phyloP scores from a whole-genome alignment of 2,329 filamentous ascomycete species.

The Raffaelea albimanens region DNA sequence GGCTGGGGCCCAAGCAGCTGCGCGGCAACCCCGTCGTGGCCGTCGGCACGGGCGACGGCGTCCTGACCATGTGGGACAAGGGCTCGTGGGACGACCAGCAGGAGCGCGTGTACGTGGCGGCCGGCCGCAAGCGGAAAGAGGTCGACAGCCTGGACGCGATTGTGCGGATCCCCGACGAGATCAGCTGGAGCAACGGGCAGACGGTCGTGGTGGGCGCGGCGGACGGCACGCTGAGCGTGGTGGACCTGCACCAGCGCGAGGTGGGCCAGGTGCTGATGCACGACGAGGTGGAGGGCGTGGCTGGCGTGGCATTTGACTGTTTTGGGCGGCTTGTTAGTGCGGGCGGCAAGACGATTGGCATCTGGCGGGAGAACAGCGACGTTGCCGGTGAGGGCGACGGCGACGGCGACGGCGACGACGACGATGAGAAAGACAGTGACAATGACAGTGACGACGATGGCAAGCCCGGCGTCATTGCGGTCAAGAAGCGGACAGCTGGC shows the following conservation, averaged over 20 bases:
- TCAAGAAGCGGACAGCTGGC: slow-evolving; percentile 13
- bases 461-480: slow-evolving; percentile 26
- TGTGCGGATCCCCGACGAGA: slow-evolving; percentile 57
- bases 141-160: slow-evolving; percentile 79
- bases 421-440: slow-evolving; percentile 27
- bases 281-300: slow-evolving; percentile 79
- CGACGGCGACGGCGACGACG: slow-evolving; percentile 35
- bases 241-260: slow-evolving; percentile 65
- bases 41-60: slow-evolving; percentile 65
- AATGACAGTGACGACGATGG: slow-evolving; percentile 38
- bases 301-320: slow-evolving; percentile 74
- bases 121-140: slow-evolving; percentile 38
- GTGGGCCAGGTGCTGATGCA: slow-evolving; percentile 62
- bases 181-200: slow-evolving; percentile 55
- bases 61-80: slow-evolving; percentile 88
- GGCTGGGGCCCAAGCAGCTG: slow-evolving; percentile 57
- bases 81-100: slow-evolving; percentile 94
- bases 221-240: slow-evolving; percentile 69
- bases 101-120: slow-evolving; percentile 72
- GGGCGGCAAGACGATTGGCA: slow-evolving; percentile 76
- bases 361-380: slow-evolving; percentile 69
- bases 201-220: slow-evolving; percentile 73
- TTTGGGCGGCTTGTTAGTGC: slow-evolving; percentile 81
- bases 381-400: slow-evolving; percentile 34
- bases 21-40: slow-evolving; percentile 66